Evolutionary conservation across 805 yeast genomes (phyloP), one percentile per base, ranked within the genome.

Genomic region (Starmera pachycereana): DNA sequence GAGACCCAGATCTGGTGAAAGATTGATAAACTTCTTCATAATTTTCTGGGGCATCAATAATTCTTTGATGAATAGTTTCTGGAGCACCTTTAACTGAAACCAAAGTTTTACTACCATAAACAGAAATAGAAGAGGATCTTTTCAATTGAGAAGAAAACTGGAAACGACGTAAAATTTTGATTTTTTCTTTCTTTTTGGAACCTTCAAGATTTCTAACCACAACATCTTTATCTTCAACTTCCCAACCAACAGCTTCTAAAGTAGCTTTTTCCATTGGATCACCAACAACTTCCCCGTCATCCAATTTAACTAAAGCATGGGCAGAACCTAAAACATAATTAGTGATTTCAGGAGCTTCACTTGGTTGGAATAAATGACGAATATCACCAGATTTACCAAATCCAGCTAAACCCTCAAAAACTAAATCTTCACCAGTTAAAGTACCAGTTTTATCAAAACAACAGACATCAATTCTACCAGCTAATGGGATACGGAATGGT

Each of bases 251-350:
- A 33, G 95, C 90, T 49, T 78, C 80, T 51, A 92, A 69, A 39
- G 98, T 92, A 25, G 94, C 96, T 63, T 88, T 87, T 65, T 92
- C 98, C 97, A 92, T 90, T 47, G 98, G 97, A 57, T 92, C 98
- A 63, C 98, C 98, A 45, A 92, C 98, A 50, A 89, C 76, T 46
- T 92, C 97, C 52, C 97, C 98, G 58, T 89, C 96, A 53, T 92
- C 97, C 44, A 92, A 71, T 54, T 80, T 78, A 25, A 92, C 98
- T 48, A 92, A 72, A 27, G 98, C 97, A 61, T 92, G 98, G 30
- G 96, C 96, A 42, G 97, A 80, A 45, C 97, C 97, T 47, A 92
- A 72, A 32, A 85, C 87, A 45, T 73, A 69, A 33, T 77, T 66
- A 9, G 95, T 80, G 35, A 74, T 71, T 28, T 61, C 67, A 8